Evolutionary conservation across 306 rosid species (phyloP), one percentile per base, ranked within the genome.

Genomic region (Inga laurina): DNA sequence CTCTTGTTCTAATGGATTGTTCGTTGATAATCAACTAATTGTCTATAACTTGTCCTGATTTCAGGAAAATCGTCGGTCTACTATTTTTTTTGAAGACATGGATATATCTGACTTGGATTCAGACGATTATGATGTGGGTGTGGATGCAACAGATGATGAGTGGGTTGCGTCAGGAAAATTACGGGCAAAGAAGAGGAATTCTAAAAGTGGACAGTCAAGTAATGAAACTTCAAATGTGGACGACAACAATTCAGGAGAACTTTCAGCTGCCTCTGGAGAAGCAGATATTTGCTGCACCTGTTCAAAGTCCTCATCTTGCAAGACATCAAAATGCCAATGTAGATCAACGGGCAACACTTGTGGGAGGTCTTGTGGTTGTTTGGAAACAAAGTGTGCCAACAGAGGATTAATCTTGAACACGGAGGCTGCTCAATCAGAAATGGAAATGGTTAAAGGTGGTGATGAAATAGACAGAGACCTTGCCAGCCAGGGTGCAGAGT

Each of bases 401-500:
- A 87, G 95, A 87, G 88, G 39, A 34, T 43, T 79, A 15, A 27
- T 67, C 45, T 62, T 76, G n/a, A 85, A 69, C 10, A 86, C 84
- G 11, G 77, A 80, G 32, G 37, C 21, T 10, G 78, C 59, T n/a
- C 79, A 76, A 30, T 49, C 35, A 1, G 89, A 82, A 22, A 43
- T 39, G 7, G 89, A 82, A 22, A 43, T 39, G 5, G 80, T 64
- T 78, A 87, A 86, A 82, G 88, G 82, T 44, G 67, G 48, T 16
- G 89, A 88, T 34, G 91, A 90, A 74, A 49, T 87, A 16, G 89
- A 89, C 27, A 88, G 82, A 82, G 72, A 91, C 44, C 79, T 81
- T 80, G 98, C 89, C 49, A 87, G 93, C 78, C 95, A 94, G 35
- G 99, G 99, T 43, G 98, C 99, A 48, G 86, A 82, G 90, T 85